These are phyloP conservation scores for Chaetomium sp. DNA, from an alignment of 2,329 filamentous ascomycete genomes.

Conservation along the genomic window DNA sequence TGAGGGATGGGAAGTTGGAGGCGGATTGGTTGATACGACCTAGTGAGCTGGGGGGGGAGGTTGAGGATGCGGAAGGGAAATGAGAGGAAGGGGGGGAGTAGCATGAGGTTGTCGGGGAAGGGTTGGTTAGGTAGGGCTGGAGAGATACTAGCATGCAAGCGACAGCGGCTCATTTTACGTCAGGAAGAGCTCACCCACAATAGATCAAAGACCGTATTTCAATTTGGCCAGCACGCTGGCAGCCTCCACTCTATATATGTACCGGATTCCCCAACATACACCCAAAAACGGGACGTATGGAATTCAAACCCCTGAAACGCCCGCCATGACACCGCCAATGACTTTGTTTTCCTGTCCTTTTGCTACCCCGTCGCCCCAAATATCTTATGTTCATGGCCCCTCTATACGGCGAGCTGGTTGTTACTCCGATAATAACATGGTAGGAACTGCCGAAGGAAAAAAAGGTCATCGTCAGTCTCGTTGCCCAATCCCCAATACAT, in stretches of 20 bases:
- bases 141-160: too few species aligned
- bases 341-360: slow-evolving; percentile 5
- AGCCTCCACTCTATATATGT: too few species aligned
- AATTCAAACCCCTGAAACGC: neutral
- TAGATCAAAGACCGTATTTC: neutral
- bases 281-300: neutral
- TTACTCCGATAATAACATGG: slow-evolving; percentile 55
- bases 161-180: neutral
- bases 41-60: slow-evolving; percentile 1
- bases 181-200: too few species aligned
- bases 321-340: slow-evolving; percentile 6
- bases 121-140: too few species aligned
- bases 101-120: too few species aligned
- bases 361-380: slow-evolving; percentile 2
- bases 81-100: neutral
- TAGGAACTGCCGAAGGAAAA: slow-evolving; percentile 40
- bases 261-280: neutral
- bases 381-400: neutral
- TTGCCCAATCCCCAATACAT: neutral
- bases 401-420: slow-evolving; percentile 50
- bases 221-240: neutral
- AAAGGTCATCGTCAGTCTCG: slow-evolving; percentile 17
- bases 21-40: slow-evolving; percentile 35
- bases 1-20: slow-evolving; percentile 29
- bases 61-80: slow-evolving; percentile 1